Evolutionary conservation across 2,329 filamentous ascomycete genomes (phyloP).

Genomic region (Sporothrix humicola): DNA sequence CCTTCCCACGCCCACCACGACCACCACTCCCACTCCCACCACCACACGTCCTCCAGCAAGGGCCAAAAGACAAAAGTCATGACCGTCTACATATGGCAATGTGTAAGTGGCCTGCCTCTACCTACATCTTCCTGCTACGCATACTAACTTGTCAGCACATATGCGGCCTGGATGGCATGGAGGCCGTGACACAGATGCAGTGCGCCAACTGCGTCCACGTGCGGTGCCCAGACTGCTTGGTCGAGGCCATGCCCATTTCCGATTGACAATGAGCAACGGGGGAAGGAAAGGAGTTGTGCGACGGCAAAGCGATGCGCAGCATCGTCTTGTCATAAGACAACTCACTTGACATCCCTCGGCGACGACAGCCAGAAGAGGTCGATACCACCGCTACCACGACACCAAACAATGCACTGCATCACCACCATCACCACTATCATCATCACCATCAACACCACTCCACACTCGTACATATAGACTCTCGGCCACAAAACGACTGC

Average conservation of each 20-base stretch:
- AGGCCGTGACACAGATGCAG: constrained; percentile 32
- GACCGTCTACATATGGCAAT: constrained; percentile 32
- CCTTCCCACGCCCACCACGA: constrained; percentile 13
- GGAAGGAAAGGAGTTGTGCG: background rate
- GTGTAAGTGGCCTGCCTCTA: constrained; percentile 28
- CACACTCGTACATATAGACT: constrained; percentile 3
- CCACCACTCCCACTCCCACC: constrained; percentile 8
- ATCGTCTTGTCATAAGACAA: background rate
- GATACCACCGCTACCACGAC: background rate
- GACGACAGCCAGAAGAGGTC: constrained; percentile 20
- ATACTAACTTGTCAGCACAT: constrained; percentile 31
- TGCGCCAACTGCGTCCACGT: constrained; percentile 38
- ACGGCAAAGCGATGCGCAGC: background rate
- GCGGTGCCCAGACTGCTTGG: constrained; percentile 36
- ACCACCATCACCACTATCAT: background rate
- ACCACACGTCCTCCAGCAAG: constrained; percentile 18
- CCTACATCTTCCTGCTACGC: background rate
- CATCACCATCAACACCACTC: no score
- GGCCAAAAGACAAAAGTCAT: constrained; percentile 3
- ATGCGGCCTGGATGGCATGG: constrained; percentile 36
- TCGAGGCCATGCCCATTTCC: constrained; percentile 25
- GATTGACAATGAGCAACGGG: constrained; percentile 18
- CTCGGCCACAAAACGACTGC: background rate
- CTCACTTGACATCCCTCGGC: constrained; percentile 11
- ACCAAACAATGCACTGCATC: background rate